These are phyloP conservation scores for Pascua guehoae DNA, from an alignment of 1,284 basidiomycete species.

Conservation along the genomic window DNA sequence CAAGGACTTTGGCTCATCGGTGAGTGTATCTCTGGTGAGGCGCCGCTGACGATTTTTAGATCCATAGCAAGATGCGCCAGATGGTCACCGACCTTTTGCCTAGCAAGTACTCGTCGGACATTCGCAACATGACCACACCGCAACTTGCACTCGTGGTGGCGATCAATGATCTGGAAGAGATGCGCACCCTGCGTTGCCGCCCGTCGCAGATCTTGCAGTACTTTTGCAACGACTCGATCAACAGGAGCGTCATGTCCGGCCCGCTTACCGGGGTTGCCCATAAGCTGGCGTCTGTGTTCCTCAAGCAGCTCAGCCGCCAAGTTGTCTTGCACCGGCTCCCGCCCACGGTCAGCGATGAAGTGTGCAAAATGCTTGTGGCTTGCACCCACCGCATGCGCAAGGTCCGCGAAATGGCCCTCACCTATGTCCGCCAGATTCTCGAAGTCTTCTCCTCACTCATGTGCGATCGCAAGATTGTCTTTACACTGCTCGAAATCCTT, in stretches of 20 bases:
- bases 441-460: slow-evolving; percentile 92
- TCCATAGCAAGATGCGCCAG: slow-evolving; percentile 64
- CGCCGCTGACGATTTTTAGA: slow-evolving; percentile 49
- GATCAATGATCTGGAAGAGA: slow-evolving; percentile 84
- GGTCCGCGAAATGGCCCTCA: slow-evolving; percentile 75
- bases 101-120: slow-evolving; percentile 62
- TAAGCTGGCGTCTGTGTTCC: slow-evolving; percentile 62
- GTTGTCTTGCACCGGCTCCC: slow-evolving; percentile 78
- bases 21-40: slow-evolving; percentile 48
- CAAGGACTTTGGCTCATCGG: slow-evolving; percentile 77
- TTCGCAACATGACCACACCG: slow-evolving; percentile 71
- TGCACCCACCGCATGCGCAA: slow-evolving; percentile 80
- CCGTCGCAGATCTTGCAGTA: slow-evolving; percentile 82
- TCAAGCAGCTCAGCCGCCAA: slow-evolving; percentile 65
- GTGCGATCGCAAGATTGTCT: slow-evolving; percentile 84
- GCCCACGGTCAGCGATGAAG: slow-evolving; percentile 65
- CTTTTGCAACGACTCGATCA: slow-evolving; percentile 84
- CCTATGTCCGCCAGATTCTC: slow-evolving; percentile 79
- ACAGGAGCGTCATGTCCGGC: slow-evolving; percentile 61
- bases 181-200: slow-evolving; percentile 74
- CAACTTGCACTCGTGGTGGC: slow-evolving; percentile 84
- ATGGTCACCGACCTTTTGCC: slow-evolving; percentile 66
- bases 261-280: slow-evolving; percentile 81
- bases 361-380: slow-evolving; percentile 69
- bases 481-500: slow-evolving; percentile 83